Evolutionary conservation across 1,139 yeast species (phyloP).

Genomic region (Geotrichum carabidarum): DNA sequence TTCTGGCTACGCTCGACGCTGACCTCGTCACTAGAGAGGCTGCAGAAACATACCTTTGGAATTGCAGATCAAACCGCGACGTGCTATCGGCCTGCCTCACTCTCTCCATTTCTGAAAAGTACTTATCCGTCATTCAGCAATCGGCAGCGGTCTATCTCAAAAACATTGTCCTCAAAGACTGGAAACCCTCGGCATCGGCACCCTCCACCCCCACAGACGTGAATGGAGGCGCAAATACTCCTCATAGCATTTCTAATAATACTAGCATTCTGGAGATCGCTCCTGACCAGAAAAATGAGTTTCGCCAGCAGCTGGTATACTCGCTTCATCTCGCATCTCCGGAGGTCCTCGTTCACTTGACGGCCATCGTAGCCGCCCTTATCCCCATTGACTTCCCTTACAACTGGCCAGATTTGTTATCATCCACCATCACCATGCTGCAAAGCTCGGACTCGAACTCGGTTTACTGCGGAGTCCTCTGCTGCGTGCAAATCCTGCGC

Average conservation of each 20-base stretch:
- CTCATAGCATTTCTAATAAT: not conserved
- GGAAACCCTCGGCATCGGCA: slow-evolving; percentile 41
- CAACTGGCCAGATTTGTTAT: slow-evolving; percentile 17
- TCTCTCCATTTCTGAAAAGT: slow-evolving; percentile 53
- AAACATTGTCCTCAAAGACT: slow-evolving; percentile 60
- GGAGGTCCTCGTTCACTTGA: slow-evolving; percentile 14
- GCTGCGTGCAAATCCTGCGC: slow-evolving; percentile 9
- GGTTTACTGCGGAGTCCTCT: slow-evolving; percentile 17
- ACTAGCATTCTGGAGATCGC: slow-evolving; percentile 3
- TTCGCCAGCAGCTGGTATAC: slow-evolving; percentile 14
- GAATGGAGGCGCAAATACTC: not conserved
- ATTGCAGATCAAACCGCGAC: slow-evolving; percentile 58
- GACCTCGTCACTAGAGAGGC: slow-evolving; percentile 56
- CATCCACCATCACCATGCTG: slow-evolving; percentile 15
- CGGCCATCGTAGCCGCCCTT: slow-evolving; percentile 11
- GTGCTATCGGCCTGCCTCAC: slow-evolving; percentile 80
- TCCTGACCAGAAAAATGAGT: slow-evolving; percentile 5
- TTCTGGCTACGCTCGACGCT: slow-evolving; percentile 73
- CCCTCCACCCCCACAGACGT: not conserved
- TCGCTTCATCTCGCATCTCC: slow-evolving; percentile 16
- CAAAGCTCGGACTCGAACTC: slow-evolving; percentile 9
- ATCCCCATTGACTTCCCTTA: slow-evolving; percentile 9
- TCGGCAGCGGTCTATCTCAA: slow-evolving; percentile 88
- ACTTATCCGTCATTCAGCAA: slow-evolving; percentile 53
- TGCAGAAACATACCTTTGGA: slow-evolving; percentile 62